Evolutionary conservation across 2,329 filamentous ascomycete genomes (phyloP), one percentile per base, ranked within the genome.

Genomic region (Gaeumannomyces sp.): DNA sequence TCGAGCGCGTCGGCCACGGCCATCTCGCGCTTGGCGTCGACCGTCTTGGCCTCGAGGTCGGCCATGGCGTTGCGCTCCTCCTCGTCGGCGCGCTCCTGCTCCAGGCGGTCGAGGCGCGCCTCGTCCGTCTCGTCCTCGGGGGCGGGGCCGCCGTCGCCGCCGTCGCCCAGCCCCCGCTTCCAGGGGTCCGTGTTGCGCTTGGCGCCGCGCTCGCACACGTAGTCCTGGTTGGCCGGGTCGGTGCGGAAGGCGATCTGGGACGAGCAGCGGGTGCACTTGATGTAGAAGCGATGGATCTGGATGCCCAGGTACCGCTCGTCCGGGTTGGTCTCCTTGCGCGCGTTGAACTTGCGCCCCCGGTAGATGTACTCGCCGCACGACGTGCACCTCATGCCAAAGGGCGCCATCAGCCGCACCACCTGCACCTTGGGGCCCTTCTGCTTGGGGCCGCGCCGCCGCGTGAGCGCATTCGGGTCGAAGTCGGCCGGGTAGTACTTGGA

Each of bases 1-100:
- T 99, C 95, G 64, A 99, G 79, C 10, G 93, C 94, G 79, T 99
- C 95, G 2, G 95, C 95, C 59, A 97, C 92, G 25, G 91, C 92
- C 93, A 99, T 99, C 77, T 99, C 95, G 57, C 90, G 84, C 80
- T 95, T 93, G 1, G 93, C 93, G 75, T 99, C 95, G 28, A 90
- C 80, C 64, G 94, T 97, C 80, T 98, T 98, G 68, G 90, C 89
- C 78, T 99, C 95, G 60, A 99, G 79, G 74, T 97, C 93, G 65
- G 90, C 90, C 96, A 99, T 99, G 28, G 92, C 92, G 75, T 97
- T 93, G 69, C 88, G 84, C 76, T 97, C 92, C 66, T 89, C 85
- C 64, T 83, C 82, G 53, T 83, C 86, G 2, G 83, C 85, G 70
- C 89, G 89, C 73, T 96, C 91, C 57, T 82, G 77, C 78, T 97